Evolutionary conservation across 2,329 filamentous ascomycete species (phyloP).

Genomic region (Penicillium sp.): DNA sequence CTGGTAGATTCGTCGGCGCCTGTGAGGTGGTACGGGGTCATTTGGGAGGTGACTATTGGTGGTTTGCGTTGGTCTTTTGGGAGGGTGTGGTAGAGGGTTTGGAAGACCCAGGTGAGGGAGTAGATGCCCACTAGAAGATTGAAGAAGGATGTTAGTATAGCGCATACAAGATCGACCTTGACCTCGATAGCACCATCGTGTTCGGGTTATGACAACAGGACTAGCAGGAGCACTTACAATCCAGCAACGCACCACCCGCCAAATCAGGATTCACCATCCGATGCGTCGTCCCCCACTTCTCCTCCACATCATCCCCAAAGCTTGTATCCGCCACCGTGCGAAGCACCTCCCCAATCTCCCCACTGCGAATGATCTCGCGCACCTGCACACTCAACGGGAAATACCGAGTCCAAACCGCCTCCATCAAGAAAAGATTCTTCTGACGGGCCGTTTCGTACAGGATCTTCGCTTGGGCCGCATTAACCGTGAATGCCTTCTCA

Average conservation of each 20-base stretch:
- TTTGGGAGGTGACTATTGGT: conserved; percentile 66
- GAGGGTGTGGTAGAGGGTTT: conserved; percentile 81
- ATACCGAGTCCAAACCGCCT: conserved; percentile 87
- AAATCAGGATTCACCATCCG: conserved; percentile 83
- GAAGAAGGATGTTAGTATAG: neutral
- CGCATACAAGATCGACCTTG: neutral
- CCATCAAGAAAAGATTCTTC: conserved; percentile 78
- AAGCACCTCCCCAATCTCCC: conserved; percentile 61
- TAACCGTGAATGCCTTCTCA: conserved; percentile 89
- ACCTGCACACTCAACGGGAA: conserved; percentile 81
- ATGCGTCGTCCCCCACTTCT: conserved; percentile 62
- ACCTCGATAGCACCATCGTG: neutral
- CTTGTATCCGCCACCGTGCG: conserved; percentile 63
- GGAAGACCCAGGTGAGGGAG: conserved; percentile 86
- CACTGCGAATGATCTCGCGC: conserved; percentile 55
- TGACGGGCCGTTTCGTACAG: conserved; percentile 70
- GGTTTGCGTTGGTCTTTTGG: conserved; percentile 63
- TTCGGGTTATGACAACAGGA: neutral
- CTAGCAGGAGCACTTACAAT: conserved; percentile 49
- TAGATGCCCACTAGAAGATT: conserved; percentile 71
- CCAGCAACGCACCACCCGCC: conserved; percentile 78
- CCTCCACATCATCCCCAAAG: conserved; percentile 63
- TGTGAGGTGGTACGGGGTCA: conserved; percentile 71
- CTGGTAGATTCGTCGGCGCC: conserved; percentile 78
- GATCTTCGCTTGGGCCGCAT: conserved; percentile 72